phyloP scores from a whole-genome alignment of 768 basidiomycete species.

The Trametes cubensis region DNA sequence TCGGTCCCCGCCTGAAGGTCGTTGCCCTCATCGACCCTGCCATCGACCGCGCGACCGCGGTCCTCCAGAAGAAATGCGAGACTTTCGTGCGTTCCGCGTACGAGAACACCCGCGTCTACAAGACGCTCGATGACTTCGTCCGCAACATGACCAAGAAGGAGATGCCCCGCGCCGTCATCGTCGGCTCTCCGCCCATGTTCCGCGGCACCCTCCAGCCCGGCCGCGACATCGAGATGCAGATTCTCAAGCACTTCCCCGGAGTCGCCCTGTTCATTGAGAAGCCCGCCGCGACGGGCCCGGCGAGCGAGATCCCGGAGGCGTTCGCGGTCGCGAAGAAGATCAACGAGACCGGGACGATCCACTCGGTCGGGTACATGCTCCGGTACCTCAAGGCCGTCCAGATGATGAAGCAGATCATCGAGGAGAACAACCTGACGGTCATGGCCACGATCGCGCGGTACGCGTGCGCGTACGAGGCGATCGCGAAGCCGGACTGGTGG shows the following conservation, averaged over 20 bases:
- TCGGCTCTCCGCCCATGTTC: constrained; percentile 94
- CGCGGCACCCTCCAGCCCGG: constrained; percentile 76
- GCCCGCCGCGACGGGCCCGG: constrained; percentile 83
- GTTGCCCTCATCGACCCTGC: constrained; percentile 93
- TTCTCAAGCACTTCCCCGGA: constrained; percentile 85
- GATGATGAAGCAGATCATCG: constrained; percentile 94
- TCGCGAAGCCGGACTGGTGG: constrained; percentile 90
- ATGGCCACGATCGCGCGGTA: constrained; percentile 97
- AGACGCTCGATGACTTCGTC: constrained; percentile 83
- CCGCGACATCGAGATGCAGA: constrained; percentile 85
- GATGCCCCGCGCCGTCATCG: constrained; percentile 78
- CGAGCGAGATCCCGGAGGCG: constrained; percentile 64
- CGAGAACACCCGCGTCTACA: constrained; percentile 82
- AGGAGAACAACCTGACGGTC: constrained; percentile 91
- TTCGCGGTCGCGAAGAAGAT: constrained; percentile 76
- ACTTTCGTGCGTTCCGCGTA: constrained; percentile 95
- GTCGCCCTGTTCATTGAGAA: constrained; percentile 92
- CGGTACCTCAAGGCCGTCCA: constrained; percentile 93
- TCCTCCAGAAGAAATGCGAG: constrained; percentile 87
- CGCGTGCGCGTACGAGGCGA: constrained; percentile 82
- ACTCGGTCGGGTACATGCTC: constrained; percentile 96
- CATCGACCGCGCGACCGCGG: constrained; percentile 74
- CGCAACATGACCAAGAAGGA: constrained; percentile 65
- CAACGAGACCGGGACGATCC: constrained; percentile 68
- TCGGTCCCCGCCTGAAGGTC: constrained; percentile 94